These are phyloP conservation scores for Darksidea phi DNA, from an alignment of 495 filamentous ascomycete species.

Conservation along the genomic window DNA sequence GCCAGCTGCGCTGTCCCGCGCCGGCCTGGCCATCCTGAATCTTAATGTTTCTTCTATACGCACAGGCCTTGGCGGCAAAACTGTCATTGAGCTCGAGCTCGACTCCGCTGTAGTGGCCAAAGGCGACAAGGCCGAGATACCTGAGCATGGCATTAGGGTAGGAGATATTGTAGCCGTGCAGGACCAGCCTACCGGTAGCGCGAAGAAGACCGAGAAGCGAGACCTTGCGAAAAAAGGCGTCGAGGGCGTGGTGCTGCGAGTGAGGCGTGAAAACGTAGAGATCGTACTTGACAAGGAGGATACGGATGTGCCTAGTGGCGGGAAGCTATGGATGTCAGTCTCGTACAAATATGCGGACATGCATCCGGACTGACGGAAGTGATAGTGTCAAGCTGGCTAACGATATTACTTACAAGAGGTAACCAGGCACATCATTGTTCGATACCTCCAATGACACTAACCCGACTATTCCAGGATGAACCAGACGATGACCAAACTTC, in stretches of 20 bases:
- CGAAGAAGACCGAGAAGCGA: slow-evolving; percentile 67
- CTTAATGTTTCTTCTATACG: slow-evolving; percentile 72
- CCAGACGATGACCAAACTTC: slow-evolving; percentile 77
- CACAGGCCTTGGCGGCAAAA: slow-evolving; percentile 88
- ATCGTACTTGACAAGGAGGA: slow-evolving; percentile 74
- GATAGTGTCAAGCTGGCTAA: slow-evolving; percentile 84
- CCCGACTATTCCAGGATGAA: slow-evolving; percentile 65
- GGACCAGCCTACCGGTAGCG: slow-evolving; percentile 69
- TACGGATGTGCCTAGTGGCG: slow-evolving; percentile 60
- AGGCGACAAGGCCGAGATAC: slow-evolving; percentile 50
- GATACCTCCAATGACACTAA: background rate
- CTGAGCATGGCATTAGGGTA: slow-evolving; percentile 78
- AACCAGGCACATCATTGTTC: slow-evolving; percentile 12
- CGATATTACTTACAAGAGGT: slow-evolving; percentile 87
- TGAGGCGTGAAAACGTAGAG: slow-evolving; percentile 56
- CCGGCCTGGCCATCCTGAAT: slow-evolving; percentile 84
- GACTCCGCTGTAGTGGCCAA: slow-evolving; percentile 61
- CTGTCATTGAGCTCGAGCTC: slow-evolving; percentile 74
- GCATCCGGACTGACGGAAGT: slow-evolving; percentile 17
- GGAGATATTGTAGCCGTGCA: slow-evolving; percentile 85
- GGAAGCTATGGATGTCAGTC: slow-evolving; percentile 63
- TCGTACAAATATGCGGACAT: slow-evolving; percentile 7
- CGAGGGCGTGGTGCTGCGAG: slow-evolving; percentile 78
- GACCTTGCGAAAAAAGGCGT: slow-evolving; percentile 63
- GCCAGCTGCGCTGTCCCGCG: slow-evolving; percentile 72